These are phyloP conservation scores for Dioscorea dumetorum DNA, from an alignment of 106 monocot species.

Conservation along the genomic window DNA sequence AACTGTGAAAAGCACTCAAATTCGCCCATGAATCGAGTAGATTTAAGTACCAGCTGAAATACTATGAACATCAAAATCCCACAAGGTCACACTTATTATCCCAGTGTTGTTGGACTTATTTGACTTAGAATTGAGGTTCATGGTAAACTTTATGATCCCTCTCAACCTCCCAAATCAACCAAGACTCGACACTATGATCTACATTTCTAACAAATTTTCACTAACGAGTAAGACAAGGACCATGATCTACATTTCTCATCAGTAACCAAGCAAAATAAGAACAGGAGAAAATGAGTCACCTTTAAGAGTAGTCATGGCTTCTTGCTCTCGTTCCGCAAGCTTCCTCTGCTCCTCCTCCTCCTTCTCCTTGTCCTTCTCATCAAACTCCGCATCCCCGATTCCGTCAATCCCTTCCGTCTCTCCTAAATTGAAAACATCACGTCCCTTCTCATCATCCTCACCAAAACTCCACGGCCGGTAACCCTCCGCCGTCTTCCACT, in stretches of 20 bases:
- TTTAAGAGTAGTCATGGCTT: slow-evolving; percentile 36
- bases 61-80: too few relatives aligned
- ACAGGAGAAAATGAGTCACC: slow-evolving; percentile 16
- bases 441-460: slow-evolving; percentile 26
- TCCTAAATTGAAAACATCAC: slow-evolving; percentile 22
- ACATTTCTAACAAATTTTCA: not conserved
- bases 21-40: too few relatives aligned
- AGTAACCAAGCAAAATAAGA: not conserved
- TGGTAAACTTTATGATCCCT: not conserved
- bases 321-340: slow-evolving; percentile 39
- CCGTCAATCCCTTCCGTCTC: slow-evolving; percentile 24
- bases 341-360: slow-evolving; percentile 23
- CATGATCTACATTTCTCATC: not conserved
- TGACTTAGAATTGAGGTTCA: too few relatives aligned
- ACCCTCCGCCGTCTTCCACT: slow-evolving; percentile 37
- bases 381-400: slow-evolving; percentile 17
- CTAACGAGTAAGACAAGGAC: not conserved
- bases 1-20: too few relatives aligned
- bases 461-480: slow-evolving; percentile 51
- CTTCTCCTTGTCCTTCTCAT: slow-evolving; percentile 12
- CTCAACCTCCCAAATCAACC: not conserved
- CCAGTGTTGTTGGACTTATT: too few relatives aligned
- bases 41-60: too few relatives aligned
- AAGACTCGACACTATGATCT: not conserved
- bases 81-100: too few relatives aligned